Conservation (phyloP, 345 rosid species). For the Kernera saxatilis region DNA sequence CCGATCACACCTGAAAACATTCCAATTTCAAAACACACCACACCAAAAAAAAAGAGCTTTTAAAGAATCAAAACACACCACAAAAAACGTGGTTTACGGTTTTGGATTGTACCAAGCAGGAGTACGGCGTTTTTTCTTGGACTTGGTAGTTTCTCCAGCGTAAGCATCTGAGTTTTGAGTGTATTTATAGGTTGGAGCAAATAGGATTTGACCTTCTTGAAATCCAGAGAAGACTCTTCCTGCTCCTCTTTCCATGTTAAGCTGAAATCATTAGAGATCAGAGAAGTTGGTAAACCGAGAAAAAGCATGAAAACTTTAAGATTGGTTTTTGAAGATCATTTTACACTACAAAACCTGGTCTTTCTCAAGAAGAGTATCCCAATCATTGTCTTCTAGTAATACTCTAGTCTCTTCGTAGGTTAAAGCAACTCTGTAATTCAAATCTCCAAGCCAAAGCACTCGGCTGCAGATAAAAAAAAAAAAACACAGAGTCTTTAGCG, state of each 20-base stretch:
- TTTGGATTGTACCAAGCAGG: constrained; percentile 73
- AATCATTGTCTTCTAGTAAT: constrained; percentile 66
- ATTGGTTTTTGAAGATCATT: not conserved
- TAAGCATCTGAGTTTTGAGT: constrained; percentile 80
- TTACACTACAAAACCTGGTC: constrained; percentile 64
- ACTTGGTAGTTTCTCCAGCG: constrained; percentile 78
- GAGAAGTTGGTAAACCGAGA: not conserved
- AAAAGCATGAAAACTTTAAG: not conserved
- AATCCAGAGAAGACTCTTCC: constrained; percentile 80
- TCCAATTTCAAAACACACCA: not conserved
- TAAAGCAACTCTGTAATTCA: constrained; percentile 75
- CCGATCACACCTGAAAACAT: constrained; percentile 76
- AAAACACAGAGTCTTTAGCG: not conserved
- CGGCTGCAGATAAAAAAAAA: constrained; percentile 44
- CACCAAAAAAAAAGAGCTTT: not conserved
- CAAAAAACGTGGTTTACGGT: not conserved
- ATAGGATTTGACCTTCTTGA: constrained; percentile 65
- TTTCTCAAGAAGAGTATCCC: constrained; percentile 72
- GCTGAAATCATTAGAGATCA: constrained; percentile 34
- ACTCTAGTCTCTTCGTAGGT: constrained; percentile 75
- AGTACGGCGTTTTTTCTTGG: constrained; percentile 93
- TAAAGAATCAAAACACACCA: not conserved
- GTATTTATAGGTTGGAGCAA: constrained; percentile 93
- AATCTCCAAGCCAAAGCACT: constrained; percentile 89
- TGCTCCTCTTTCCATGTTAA: constrained; percentile 80